Evolutionary conservation across 495 filamentous ascomycete genomes (phyloP).

Genomic region (Hamigera avellanea): DNA sequence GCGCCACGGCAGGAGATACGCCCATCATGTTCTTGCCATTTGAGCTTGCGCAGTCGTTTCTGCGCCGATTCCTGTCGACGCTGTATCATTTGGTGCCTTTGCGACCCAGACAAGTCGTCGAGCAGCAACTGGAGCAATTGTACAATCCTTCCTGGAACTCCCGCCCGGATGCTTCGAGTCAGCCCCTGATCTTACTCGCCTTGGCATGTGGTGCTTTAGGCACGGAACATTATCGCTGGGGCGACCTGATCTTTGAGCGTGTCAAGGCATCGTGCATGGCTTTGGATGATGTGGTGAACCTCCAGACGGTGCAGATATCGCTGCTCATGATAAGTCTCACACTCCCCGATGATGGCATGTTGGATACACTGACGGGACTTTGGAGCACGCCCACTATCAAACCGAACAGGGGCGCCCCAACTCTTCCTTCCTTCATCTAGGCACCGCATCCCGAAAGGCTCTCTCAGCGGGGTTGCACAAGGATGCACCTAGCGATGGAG

Average conservation of each 20-base stretch:
- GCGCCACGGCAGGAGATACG: constrained; percentile 6
- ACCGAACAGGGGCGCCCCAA: constrained; percentile 33
- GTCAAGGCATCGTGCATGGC: constrained; percentile 23
- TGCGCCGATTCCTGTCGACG: constrained; percentile 22
- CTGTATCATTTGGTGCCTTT: constrained; percentile 24
- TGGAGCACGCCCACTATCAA: constrained; percentile 31
- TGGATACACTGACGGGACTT: too few species aligned
- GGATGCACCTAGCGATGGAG: constrained; percentile 18
- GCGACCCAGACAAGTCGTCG: constrained; percentile 15
- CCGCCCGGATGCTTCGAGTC: constrained; percentile 13
- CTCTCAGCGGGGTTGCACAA: constrained; percentile 32
- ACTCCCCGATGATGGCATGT: too few species aligned
- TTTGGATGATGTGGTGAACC: constrained; percentile 31
- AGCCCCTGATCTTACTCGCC: constrained; percentile 19
- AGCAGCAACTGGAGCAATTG: constrained; percentile 19
- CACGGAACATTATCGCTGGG: constrained; percentile 25
- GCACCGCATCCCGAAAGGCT: constrained; percentile 27
- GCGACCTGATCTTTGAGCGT: constrained; percentile 26
- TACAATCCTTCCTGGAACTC: constrained; percentile 14
- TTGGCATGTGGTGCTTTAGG: constrained; percentile 23
- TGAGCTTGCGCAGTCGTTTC: constrained; percentile 21
- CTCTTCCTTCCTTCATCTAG: constrained; percentile 28
- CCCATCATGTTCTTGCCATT: constrained; percentile 26
- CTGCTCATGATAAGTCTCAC: constrained; percentile 38
- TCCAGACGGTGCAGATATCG: constrained; percentile 31